Base-by-base conservation (phyloP, 2,329 filamentous ascomycete genomes). In the Aspergillus felis region DNA sequence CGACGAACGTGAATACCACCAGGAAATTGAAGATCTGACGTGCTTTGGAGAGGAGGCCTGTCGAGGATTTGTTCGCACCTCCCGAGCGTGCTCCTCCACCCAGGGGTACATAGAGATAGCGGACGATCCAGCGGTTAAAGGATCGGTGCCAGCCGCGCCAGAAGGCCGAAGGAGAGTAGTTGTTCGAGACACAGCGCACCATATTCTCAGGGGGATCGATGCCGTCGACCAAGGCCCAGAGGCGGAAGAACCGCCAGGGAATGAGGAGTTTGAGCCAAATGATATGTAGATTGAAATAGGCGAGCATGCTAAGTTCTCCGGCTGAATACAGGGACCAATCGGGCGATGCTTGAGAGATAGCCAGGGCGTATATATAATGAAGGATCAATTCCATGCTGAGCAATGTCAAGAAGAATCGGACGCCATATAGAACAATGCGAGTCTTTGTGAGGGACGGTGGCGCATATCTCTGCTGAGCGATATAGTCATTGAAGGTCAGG, bases 151-250 rank as follows among this genome's bases (percentile, higher is more conserved):
- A 99, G 32, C 87, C 87, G 61, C 94, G 90, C 94, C 94, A 99
- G 78, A 99, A 99, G 22, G 88, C 87, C 44, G 92, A 82, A 0
- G 91, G 89, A 62, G 89, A 92, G 79, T 92, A 97, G 74, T 97
- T 97, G 79, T 99, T 87, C 69, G 87, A 92, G 76, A 97, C 91
- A 76, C 95, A 99, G 65, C 94, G 90, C 55, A 97, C 85, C 91
- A 99, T 97, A 78, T 99, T 99, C 77, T 99, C 94, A 0, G 94
- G 93, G 0, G 94, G 91, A 70, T 99, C 94, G 65, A 99, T 86
- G 60, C 90, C 91, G 72, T 99, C 94, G 17, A 92, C 71, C 3
- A 99, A 83, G 0, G 91, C 83, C 94, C 94, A 99, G n/a, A 99
- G 85, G 4, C 95, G 90, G 84, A 97, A 97, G 73, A 97, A 88